A percentile compares a stretch with the other conserved stretches of the same genome.
Conservation (phyloP, 1,284 basidiomycete genomes). For the Papiliotrema flavescens region DNA sequence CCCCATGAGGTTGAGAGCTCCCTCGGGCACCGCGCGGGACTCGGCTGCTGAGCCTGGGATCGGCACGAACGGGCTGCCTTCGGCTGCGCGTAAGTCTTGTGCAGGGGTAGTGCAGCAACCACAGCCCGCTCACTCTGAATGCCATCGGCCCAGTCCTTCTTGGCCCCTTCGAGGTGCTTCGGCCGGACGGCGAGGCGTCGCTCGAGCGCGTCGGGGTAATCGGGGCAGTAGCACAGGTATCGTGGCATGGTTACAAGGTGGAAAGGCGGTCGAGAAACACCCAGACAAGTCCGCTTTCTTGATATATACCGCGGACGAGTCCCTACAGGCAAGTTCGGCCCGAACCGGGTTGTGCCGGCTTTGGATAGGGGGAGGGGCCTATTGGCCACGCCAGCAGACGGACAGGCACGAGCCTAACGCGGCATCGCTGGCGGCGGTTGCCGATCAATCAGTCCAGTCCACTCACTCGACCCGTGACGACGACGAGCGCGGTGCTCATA, state of each 20-base stretch:
- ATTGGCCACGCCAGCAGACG: too few relatives aligned
- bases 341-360: not conserved
- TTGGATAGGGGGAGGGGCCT: too few relatives aligned
- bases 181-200: slow-evolving; percentile 37
- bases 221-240: slow-evolving; percentile 40
- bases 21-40: not conserved
- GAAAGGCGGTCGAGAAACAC: not conserved
- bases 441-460: too few relatives aligned
- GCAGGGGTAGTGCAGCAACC: not conserved
- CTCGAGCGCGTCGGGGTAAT: slow-evolving; percentile 40
- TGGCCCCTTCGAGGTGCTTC: slow-evolving; percentile 26
- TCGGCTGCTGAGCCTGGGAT: slow-evolving; percentile 6
- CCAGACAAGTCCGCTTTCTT: not conserved
- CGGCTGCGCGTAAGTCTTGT: slow-evolving; percentile 2
- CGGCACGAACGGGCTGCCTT: slow-evolving; percentile 11
- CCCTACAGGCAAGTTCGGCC: not conserved
- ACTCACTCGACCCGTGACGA: too few relatives aligned
- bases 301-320: not conserved
- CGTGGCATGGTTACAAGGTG: slow-evolving; percentile 24
- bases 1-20: slow-evolving; percentile 5
- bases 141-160: slow-evolving; percentile 23
- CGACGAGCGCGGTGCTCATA: too few relatives aligned
- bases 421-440: too few relatives aligned
- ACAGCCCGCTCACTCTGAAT: slow-evolving; percentile 24
- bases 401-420: too few relatives aligned